Evolutionary conservation across 208 protist species (phyloP).

Genomic region (Phytomonas sp.): DNA sequence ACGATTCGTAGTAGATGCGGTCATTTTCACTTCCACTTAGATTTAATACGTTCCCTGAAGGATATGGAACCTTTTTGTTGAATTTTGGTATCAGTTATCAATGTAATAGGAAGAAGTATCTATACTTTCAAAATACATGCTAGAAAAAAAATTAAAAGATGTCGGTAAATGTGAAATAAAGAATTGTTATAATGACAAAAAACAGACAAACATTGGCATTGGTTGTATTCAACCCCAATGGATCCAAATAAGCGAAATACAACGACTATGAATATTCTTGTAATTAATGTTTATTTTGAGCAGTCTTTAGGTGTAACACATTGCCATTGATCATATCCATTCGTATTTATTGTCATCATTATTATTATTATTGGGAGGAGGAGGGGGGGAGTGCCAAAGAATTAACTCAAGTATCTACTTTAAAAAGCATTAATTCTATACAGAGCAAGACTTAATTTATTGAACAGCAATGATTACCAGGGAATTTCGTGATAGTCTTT

Average conservation of each 20-base stretch:
- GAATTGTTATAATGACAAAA: background rate
- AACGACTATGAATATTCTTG: background rate
- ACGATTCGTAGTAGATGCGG: constrained; percentile 19
- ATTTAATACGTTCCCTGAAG: background rate
- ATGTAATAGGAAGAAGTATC: background rate
- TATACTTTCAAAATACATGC: background rate
- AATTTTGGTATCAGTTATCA: background rate
- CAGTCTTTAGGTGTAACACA: background rate
- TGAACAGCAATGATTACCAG: constrained; percentile 35
- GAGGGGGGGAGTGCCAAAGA: background rate
- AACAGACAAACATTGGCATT: background rate
- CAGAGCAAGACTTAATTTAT: background rate
- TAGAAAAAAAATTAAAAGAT: constrained; percentile 1
- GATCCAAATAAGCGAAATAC: background rate
- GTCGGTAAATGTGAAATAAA: background rate
- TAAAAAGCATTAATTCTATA: background rate
- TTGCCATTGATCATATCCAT: background rate
- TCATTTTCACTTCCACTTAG: background rate
- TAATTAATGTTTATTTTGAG: background rate
- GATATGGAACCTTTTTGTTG: constrained; percentile 2
- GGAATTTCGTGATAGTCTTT: constrained; percentile 87
- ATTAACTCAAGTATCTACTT: background rate
- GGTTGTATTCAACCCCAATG: background rate
- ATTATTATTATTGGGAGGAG: no score
- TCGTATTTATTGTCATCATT: no score